Conservation (phyloP, 306 rosid genomes). For the Potentilla sterilis region DNA sequence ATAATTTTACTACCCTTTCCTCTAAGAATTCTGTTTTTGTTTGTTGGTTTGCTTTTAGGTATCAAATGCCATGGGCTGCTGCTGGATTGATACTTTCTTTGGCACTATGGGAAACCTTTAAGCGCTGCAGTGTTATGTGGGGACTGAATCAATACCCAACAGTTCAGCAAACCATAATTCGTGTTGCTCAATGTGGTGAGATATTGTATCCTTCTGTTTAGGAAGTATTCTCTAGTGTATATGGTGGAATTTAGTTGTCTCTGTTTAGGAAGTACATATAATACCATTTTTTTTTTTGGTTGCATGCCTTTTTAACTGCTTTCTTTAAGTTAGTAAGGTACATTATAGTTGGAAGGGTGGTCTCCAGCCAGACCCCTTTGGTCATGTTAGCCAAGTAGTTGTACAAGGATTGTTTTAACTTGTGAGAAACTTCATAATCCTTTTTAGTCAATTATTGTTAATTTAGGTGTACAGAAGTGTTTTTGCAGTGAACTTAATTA, state of each 20-base stretch:
- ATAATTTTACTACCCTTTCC: neutral
- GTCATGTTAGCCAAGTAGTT: neutral
- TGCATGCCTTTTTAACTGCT: neutral
- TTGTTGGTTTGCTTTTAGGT: slow-evolving; percentile 48
- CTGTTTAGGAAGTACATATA: neutral
- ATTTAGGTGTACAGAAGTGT: neutral
- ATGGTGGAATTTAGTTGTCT: neutral
- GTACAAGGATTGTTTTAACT: neutral
- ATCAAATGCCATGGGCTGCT: slow-evolving; percentile 86
- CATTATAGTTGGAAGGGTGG: neutral
- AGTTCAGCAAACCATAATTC: slow-evolving; percentile 55
- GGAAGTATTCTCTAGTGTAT: neutral
- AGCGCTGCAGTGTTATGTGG: slow-evolving; percentile 61
- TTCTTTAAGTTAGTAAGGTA: neutral
- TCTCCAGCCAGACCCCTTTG: slow-evolving; percentile 7
- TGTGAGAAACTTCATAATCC: neutral
- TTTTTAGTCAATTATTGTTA: neutral
- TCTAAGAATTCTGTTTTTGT: slow-evolving; percentile 6
- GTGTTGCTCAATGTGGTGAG: slow-evolving; percentile 79
- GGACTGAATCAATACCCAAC: slow-evolving; percentile 61
- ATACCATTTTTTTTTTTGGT: neutral
- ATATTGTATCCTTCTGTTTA: slow-evolving; percentile 16
- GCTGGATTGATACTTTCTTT: slow-evolving; percentile 72
- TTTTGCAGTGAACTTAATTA: neutral
- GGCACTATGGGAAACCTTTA: slow-evolving; percentile 82